Evolutionary conservation across 1,284 basidiomycete genomes (phyloP).

Genomic region (Ustilago bromivora): DNA sequence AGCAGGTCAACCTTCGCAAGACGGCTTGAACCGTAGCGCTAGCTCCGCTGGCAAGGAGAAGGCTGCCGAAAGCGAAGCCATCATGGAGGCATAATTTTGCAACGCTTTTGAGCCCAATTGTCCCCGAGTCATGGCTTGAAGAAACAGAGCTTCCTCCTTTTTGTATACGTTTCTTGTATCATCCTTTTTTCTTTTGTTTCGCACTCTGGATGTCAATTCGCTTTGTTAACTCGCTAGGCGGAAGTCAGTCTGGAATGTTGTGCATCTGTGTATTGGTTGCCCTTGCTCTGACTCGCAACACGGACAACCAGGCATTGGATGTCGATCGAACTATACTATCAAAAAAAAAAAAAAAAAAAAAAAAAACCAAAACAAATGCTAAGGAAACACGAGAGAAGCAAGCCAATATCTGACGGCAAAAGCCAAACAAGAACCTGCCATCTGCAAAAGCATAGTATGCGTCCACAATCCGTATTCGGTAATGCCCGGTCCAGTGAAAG

Average conservation of each 20-base stretch:
- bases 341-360: not conserved
- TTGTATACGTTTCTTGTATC: slow-evolving; percentile 7
- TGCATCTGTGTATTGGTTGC: too few relatives aligned
- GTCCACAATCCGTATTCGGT: slow-evolving; percentile 56
- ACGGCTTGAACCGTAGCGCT: slow-evolving; percentile 51
- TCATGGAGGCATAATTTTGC: slow-evolving; percentile 42
- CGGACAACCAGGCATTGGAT: not conserved
- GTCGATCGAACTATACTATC: not conserved
- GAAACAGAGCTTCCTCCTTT: not conserved
- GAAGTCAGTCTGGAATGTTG: too few relatives aligned
- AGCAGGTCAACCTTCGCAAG: slow-evolving; percentile 60
- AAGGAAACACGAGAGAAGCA: slow-evolving; percentile 61
- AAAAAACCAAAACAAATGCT: not conserved
- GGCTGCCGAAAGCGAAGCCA: slow-evolving; percentile 46
- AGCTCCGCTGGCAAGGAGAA: slow-evolving; percentile 55
- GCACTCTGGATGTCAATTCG: slow-evolving; percentile 12
- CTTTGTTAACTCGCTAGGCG: slow-evolving; percentile 18
- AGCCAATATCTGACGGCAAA: slow-evolving; percentile 66
- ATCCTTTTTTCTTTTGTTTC: not conserved
- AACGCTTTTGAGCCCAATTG: too few relatives aligned
- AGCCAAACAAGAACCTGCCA: slow-evolving; percentile 52
- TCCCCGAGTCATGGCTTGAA: slow-evolving; percentile 7
- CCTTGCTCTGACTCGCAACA: too few relatives aligned
- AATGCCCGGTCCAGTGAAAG: slow-evolving; percentile 35
- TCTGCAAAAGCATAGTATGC: slow-evolving; percentile 59